Evolutionary conservation across 495 filamentous ascomycete species (phyloP), one percentile per base, ranked within the genome.

Genomic region (Aspergillus affinis): DNA sequence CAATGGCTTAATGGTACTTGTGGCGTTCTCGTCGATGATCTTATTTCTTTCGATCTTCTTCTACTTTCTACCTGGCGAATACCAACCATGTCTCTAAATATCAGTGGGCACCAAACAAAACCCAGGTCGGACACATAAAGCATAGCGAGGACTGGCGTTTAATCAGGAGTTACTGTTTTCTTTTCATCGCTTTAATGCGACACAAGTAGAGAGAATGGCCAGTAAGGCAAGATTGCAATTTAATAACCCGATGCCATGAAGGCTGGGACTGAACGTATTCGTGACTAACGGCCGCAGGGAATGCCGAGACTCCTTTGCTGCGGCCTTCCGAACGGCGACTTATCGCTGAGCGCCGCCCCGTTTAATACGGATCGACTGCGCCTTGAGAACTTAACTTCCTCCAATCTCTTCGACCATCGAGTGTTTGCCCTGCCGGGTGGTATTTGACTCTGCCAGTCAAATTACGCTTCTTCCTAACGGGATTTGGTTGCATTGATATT

Each of bases 71-170:
- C 45, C 36, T 10, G 32, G 18, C 18, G 36, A 41, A 41, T 41
- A 41, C 36, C 36, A 41, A 41, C 36, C 12, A 41, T 41, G 36
- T 41, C 36, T 41, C 36, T 41, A 15, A 41, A 41, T 12, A 41
- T 10, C 36, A 41, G 36, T 15, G 13, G 36, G 18, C 30, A 54
- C 45, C 23, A 44, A 54, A 21, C 51, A 29, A 48, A 55, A 51
- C 52, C 19, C 45, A 26, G 48, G 23, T n/a, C 19, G 48, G 17
- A 44, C 21, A 50, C 48, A 45, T 65, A 59, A 58, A 66, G 60
- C 68, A 71, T 72, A 72, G 69, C 72, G 68, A 65, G 66, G 62
- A 56, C 48, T 20, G 70, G 70, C 68, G 70, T 73, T 71, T 49
- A 58, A 53, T 44, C 29, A 26, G 60, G 55, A 54, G 17, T 44